These are phyloP conservation scores for Pseudogymnoascus sp. DNA, from an alignment of 2,329 filamentous ascomycete species.

Conservation along the genomic window DNA sequence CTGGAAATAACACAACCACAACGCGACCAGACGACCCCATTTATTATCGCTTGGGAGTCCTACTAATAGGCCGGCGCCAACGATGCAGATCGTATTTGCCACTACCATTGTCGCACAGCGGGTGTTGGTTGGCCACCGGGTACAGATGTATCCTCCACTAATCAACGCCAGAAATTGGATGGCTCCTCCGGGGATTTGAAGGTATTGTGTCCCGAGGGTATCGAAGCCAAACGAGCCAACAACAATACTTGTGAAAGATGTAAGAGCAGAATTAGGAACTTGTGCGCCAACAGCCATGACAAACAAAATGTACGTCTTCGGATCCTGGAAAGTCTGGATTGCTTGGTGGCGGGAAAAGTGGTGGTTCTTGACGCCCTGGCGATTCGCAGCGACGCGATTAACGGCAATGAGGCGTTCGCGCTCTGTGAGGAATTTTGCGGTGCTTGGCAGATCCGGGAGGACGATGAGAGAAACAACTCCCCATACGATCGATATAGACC, in stretches of 20 bases:
- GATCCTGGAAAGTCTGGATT: slow-evolving; percentile 48
- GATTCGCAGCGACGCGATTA: slow-evolving; percentile 51
- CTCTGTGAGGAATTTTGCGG: slow-evolving; percentile 58
- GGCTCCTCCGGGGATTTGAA: slow-evolving; percentile 52
- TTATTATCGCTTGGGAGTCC: slow-evolving; percentile 41
- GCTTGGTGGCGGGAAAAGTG: slow-evolving; percentile 53
- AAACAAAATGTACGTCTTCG: slow-evolving; percentile 50
- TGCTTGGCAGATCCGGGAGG: slow-evolving; percentile 56
- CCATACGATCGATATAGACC: slow-evolving; percentile 54
- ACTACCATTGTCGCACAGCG: slow-evolving; percentile 48
- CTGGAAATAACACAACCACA: slow-evolving; percentile 50
- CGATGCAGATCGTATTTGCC: slow-evolving; percentile 47
- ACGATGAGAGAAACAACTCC: slow-evolving; percentile 53
- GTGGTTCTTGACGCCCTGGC: slow-evolving; percentile 54
- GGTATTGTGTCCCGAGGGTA: slow-evolving; percentile 54
- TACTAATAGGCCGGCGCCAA: slow-evolving; percentile 44
- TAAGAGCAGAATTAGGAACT: slow-evolving; percentile 43
- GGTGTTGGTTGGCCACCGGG: slow-evolving; percentile 40
- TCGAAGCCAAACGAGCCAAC: slow-evolving; percentile 63
- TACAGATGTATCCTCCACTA: slow-evolving; percentile 42
- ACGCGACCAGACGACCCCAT: slow-evolving; percentile 48
- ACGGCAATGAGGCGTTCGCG: slow-evolving; percentile 59
- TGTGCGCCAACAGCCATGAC: slow-evolving; percentile 48
- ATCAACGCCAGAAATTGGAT: slow-evolving; percentile 48
- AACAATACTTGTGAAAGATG: slow-evolving; percentile 57